Evolutionary conservation across 2,329 filamentous ascomycete genomes (phyloP).

Genomic region (Fusarium papillatum): DNA sequence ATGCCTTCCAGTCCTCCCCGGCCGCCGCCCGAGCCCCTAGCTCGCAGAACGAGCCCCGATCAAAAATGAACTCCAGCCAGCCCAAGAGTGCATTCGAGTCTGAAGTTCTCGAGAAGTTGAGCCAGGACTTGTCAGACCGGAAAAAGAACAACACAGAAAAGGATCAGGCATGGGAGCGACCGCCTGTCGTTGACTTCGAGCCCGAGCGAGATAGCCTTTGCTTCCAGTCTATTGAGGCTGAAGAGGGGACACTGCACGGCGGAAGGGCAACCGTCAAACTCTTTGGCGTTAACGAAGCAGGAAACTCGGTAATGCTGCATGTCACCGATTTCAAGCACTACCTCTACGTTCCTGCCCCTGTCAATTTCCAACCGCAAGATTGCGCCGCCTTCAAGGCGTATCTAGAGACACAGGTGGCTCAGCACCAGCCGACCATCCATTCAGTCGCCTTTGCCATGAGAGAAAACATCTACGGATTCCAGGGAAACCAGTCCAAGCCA

Average conservation of each 20-base stretch:
- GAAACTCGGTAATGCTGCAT: slow-evolving; percentile 94
- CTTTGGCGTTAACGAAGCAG: slow-evolving; percentile 88
- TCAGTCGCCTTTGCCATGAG: slow-evolving; percentile 86
- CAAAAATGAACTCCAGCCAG: slow-evolving; percentile 78
- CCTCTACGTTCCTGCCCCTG: slow-evolving; percentile 90
- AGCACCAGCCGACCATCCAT: slow-evolving; percentile 80
- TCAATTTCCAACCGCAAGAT: slow-evolving; percentile 84
- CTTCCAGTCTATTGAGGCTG: slow-evolving; percentile 96
- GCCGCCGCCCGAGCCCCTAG: slow-evolving; percentile 70
- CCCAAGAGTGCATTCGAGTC: slow-evolving; percentile 93
- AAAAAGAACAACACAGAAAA: slow-evolving; percentile 92
- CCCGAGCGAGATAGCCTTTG: slow-evolving; percentile 77
- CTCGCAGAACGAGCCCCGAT: slow-evolving; percentile 73
- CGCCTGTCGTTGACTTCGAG: slow-evolving; percentile 64
- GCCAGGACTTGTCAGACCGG: slow-evolving; percentile 89
- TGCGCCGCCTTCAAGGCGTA: slow-evolving; percentile 84
- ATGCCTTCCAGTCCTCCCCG: slow-evolving; percentile 68
- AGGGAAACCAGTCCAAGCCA: slow-evolving; percentile 91
- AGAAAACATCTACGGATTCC: slow-evolving; percentile 94
- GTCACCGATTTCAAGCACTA: slow-evolving; percentile 98
- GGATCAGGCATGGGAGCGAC: slow-evolving; percentile 90
- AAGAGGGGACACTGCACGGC: slow-evolving; percentile 87
- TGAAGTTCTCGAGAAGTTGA: slow-evolving; percentile 95
- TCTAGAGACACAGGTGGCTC: slow-evolving; percentile 83
- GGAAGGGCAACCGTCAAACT: slow-evolving; percentile 86